Evolutionary conservation across 129 eudicot species (phyloP).

Genomic region (Flaveria ramosissima): DNA sequence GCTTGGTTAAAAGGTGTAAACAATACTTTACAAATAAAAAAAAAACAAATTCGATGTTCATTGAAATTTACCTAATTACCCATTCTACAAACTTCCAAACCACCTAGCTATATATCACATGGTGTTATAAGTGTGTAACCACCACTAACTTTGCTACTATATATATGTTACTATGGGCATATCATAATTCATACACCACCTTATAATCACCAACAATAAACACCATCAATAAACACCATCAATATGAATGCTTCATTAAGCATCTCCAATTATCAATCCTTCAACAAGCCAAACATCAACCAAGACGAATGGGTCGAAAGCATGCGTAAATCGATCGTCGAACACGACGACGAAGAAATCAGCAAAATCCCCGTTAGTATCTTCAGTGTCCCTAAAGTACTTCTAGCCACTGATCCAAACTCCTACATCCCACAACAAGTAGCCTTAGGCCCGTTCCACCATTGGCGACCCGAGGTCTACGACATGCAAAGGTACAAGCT

Average conservation of each 20-base stretch:
- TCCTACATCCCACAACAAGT: conserved; percentile 58
- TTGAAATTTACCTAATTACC: too few relatives aligned
- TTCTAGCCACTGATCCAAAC: conserved; percentile 42
- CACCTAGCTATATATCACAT: not conserved
- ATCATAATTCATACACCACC: not conserved
- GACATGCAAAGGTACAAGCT: conserved; percentile 71
- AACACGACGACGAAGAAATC: conserved; percentile 38
- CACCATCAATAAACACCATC: not conserved
- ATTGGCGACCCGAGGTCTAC: conserved; percentile 52
- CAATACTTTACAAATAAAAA: too few relatives aligned
- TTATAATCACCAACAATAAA: not conserved
- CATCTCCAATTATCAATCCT: conserved; percentile 16
- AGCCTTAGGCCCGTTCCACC: conserved; percentile 73
- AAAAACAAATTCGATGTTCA: too few relatives aligned
- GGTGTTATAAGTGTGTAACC: not conserved
- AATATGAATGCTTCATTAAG: not conserved
- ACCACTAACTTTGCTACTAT: not conserved
- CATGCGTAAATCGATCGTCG: conserved; percentile 43
- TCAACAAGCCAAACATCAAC: conserved; percentile 15
- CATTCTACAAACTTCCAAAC: not conserved
- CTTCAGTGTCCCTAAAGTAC: conserved; percentile 53
- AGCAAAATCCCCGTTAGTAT: conserved; percentile 44
- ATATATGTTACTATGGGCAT: conserved; percentile 1
- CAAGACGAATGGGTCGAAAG: conserved; percentile 39
- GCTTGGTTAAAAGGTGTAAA: not conserved